These are phyloP conservation scores for Russula compacta DNA, from an alignment of 768 basidiomycete genomes.

Conservation along the genomic window DNA sequence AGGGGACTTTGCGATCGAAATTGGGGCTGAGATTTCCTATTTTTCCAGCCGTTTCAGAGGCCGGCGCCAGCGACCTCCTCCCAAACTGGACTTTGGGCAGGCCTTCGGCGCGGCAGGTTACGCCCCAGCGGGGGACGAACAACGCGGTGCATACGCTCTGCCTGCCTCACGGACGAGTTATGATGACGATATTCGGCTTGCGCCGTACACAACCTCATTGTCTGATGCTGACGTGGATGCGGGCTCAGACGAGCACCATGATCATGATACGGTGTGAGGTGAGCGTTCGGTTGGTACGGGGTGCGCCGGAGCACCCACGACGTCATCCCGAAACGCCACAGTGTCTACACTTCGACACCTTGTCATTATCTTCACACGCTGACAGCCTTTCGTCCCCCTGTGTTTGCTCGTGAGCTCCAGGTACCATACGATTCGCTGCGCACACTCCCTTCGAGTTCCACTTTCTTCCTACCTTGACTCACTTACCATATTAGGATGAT, in stretches of 20 bases:
- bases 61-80: slow-evolving; percentile 11
- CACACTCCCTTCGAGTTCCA: too few species aligned
- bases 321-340: too few species aligned
- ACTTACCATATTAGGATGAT: too few species aligned
- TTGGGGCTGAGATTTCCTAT: slow-evolving; percentile 52
- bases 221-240: neutral
- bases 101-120: slow-evolving; percentile 15
- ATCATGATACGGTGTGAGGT: too few species aligned
- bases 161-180: neutral
- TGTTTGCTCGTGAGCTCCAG: too few species aligned
- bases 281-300: too few species aligned
- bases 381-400: too few species aligned
- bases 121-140: neutral
- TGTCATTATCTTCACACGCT: too few species aligned
- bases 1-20: slow-evolving; percentile 36
- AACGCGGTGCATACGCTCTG: neutral
- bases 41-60: slow-evolving; percentile 39
- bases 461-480: too few species aligned
- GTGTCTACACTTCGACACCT: too few species aligned
- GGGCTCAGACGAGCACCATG: neutral
- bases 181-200: slow-evolving; percentile 12
- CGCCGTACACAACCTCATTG: neutral
- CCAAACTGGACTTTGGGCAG: neutral
- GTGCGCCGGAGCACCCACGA: too few species aligned
- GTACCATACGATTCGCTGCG: too few species aligned